phyloP scores from a whole-genome alignment of 768 basidiomycete species.

The Xerocomellus chrysenteron region DNA sequence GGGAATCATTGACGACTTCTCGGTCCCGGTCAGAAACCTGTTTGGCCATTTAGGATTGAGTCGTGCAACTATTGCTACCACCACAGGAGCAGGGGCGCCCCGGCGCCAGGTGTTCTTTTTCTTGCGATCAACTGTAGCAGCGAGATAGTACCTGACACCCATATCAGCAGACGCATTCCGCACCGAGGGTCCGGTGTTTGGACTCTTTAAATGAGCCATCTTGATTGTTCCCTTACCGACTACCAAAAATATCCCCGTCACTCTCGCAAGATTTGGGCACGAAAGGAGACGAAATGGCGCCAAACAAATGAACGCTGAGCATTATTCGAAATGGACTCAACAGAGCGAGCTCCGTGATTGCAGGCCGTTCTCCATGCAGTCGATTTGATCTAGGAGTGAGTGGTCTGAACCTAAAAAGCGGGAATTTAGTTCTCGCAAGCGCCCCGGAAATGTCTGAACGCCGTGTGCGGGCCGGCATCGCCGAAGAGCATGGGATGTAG shows the following conservation, averaged over 20 bases:
- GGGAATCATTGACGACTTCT: not conserved
- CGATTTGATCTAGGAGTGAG: not conserved
- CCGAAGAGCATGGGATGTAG: not conserved
- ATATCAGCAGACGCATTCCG: not conserved
- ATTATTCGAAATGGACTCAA: too few species aligned
- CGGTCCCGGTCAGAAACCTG: not conserved
- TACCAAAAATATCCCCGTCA: too few species aligned
- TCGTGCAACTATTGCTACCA: not conserved
- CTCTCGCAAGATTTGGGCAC: not conserved
- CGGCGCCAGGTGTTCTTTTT: not conserved
- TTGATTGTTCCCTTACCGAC: not conserved
- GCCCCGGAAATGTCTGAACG: not conserved
- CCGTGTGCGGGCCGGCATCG: not conserved
- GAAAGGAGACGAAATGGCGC: not conserved
- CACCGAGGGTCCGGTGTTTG: not conserved
- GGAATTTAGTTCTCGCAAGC: not conserved
- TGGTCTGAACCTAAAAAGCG: not conserved
- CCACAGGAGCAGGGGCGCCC: too few species aligned
- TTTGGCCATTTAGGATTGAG: not conserved
- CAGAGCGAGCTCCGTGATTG: not conserved
- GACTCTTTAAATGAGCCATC: not conserved
- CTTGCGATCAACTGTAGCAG: not conserved
- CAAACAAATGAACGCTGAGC: not conserved
- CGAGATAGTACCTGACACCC: not conserved
- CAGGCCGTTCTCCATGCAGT: not conserved